phyloP scores from a whole-genome alignment of 2,329 filamentous ascomycete species.

The Parastagonospora avenae region DNA sequence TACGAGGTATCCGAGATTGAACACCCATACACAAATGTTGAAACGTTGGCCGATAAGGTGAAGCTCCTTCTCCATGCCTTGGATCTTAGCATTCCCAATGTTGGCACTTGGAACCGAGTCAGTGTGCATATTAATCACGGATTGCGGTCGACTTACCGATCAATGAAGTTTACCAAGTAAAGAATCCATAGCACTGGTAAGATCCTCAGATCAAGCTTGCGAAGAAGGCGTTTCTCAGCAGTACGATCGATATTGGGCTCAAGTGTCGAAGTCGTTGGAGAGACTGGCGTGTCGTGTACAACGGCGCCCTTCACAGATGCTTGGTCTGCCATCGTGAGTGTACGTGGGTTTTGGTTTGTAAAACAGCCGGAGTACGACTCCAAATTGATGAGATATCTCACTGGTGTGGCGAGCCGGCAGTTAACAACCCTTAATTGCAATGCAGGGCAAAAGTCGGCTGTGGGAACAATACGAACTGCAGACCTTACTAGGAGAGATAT shows the following conservation, averaged over 20 bases:
- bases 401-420: neutral
- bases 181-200: constrained; percentile 41
- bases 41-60: constrained; percentile 42
- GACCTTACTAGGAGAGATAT: neutral
- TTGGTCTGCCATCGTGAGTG: constrained; percentile 5
- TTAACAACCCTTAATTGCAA: neutral
- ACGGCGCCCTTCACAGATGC: constrained; percentile 14
- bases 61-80: constrained; percentile 43
- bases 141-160: constrained; percentile 19
- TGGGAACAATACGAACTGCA: neutral
- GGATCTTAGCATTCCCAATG: constrained; percentile 44
- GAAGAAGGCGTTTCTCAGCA: constrained; percentile 31
- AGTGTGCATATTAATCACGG: neutral
- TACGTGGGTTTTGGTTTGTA: neutral
- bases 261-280: constrained; percentile 8
- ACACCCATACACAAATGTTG: constrained; percentile 47
- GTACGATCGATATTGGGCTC: constrained; percentile 25
- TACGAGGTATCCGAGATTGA: constrained; percentile 45
- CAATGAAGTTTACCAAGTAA: constrained; percentile 41
- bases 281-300: constrained; percentile 7
- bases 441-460: neutral
- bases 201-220: constrained; percentile 38
- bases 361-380: too few relatives aligned
- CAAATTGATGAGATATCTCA: too few relatives aligned
- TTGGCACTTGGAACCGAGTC: constrained; percentile 18